Evolutionary conservation across 2,329 filamentous ascomycete species (phyloP), one percentile per base, ranked within the genome.

Genomic region (Elsinoe arachidis): DNA sequence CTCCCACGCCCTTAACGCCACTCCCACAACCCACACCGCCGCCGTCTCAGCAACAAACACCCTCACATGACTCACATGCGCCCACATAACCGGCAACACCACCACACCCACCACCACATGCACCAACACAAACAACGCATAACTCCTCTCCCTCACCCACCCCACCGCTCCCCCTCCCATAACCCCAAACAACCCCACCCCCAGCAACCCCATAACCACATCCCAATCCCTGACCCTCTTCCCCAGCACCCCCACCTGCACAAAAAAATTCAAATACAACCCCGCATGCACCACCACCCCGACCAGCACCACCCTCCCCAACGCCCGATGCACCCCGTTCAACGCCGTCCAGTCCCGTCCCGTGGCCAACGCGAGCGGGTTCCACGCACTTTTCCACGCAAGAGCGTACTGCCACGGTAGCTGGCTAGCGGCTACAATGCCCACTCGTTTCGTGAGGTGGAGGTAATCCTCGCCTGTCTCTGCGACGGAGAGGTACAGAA

Each of bases 381-480:
- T 76, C 55, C 77, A 80, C 3, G 74, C 70, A 6, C 76, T 74
- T 55, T 77, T 76, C 57, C 79, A 71, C 14, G 78, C 70, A 59
- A 85, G 74, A 5, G 84, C 72, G 58, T 83, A 81, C 56, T 84
- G 81, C 2, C 84, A 66, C 1, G 82, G 82, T 1, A 82, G 66
- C 62, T 85, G 82, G 7, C 81, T 83, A 5, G 81, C 74, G 19
- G 73, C 80, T 52, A 84, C 74, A 47, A 81, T 80, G 15, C 79
- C 82, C 55, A 85, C 74, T 4, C 81, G 77, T 69, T 83, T 84
- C 21, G 82, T 84, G 21, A 85, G 69, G 66, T 85, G 82, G 30
- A 84, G 72, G 58, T 84, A 85, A 67, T 85, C 82, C 83, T 80
- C 73, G 9, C 77, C 78, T 35, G 80, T 81, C 37, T 76, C 71